Percentiles rank a stretch among this genome's conserved stretches.
These are phyloP conservation scores for Pichia ethanolica DNA, from an alignment of 805 yeast genomes.

Conservation along the genomic window DNA sequence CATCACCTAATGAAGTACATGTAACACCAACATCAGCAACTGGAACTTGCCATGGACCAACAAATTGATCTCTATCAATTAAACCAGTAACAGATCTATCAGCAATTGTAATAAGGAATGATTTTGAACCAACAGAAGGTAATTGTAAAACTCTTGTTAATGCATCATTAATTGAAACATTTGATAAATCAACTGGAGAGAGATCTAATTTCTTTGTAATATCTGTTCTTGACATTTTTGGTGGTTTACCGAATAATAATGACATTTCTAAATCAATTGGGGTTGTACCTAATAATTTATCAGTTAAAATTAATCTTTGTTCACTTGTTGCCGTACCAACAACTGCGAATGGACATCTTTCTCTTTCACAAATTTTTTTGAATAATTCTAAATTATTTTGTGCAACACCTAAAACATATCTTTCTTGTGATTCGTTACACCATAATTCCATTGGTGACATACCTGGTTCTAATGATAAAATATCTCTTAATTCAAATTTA, in stretches of 20 bases:
- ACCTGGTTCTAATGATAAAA: constrained; percentile 88
- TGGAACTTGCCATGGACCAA: constrained; percentile 99
- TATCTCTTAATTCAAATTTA: constrained; percentile 79
- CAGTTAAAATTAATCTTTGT: constrained; percentile 74
- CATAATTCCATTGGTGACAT: constrained; percentile 99
- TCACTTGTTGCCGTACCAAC: constrained; percentile 92
- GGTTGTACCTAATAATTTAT: constrained; percentile 64
- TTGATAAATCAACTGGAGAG: constrained; percentile 27
- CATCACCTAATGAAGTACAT: constrained; percentile 77
- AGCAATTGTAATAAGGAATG: constrained; percentile 94
- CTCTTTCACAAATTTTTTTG: constrained; percentile 80
- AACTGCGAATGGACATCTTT: constrained; percentile 92
- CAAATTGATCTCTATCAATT: constrained; percentile 96
- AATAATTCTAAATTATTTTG: constrained; percentile 68
- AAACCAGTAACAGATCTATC: constrained; percentile 97
- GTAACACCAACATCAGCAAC: constrained; percentile 98
- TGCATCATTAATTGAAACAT: constrained; percentile 51
- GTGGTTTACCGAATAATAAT: constrained; percentile 92
- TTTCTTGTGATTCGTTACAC: constrained; percentile 99
- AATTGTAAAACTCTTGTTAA: constrained; percentile 74
- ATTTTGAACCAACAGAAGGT: constrained; percentile 93
- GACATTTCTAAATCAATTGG: constrained; percentile 97
- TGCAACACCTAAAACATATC: constrained; percentile 90
- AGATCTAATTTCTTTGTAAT: constrained; percentile 52
- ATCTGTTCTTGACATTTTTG: constrained; percentile 82